Evolutionary conservation across 495 filamentous ascomycete species (phyloP), one percentile per base, ranked within the genome.

Genomic region (Xeromyces bisporus): DNA sequence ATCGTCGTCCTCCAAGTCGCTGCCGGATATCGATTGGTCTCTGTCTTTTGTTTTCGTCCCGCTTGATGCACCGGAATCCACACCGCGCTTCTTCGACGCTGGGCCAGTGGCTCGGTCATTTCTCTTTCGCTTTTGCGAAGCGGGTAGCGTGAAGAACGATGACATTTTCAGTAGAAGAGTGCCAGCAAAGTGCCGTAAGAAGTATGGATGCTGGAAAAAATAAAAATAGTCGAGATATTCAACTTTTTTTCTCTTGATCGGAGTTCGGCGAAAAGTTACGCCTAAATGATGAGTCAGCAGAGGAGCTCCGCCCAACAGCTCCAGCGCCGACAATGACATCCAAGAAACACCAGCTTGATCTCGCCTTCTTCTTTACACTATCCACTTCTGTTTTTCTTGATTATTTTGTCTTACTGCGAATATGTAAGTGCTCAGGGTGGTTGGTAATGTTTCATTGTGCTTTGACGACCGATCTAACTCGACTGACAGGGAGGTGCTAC

Each of bases 401-500:
- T 31, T 31, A 18, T 5, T 18, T 15, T 29, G n/a, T 11, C 2
- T 18, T 18, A 50, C 21, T 32, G 47, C 41, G 44, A 42, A 48
- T 20, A 58, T 61, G 56, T 61, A 44, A 35, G 53, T 24, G 14
- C 18, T 26, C 13, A 17, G 10, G 9, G 20, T 21, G 10, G 27
- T 31, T 17, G 15, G 18, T 34, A 11, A 26, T 35, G 33, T 12
- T 20, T 14, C 25, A 31, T 29, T 14, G 39, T 55, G 17, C n/a
- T n/a, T n/a, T n/a, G n/a, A n/a, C n/a, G n/a, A n/a, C n/a, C n/a
- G n/a, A n/a, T 55, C 40, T 41, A 33, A 34, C 26, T 15, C 28
- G 29, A 35, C 41, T 33, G 33, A 42, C n/a, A 97, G 85, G 89
- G 89, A 99, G 74, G 83, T 96, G 54, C 67, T 99, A 56, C 72